Evolutionary conservation across 345 rosid species (phyloP).

Genomic region (Gossypium rotundifolium): DNA sequence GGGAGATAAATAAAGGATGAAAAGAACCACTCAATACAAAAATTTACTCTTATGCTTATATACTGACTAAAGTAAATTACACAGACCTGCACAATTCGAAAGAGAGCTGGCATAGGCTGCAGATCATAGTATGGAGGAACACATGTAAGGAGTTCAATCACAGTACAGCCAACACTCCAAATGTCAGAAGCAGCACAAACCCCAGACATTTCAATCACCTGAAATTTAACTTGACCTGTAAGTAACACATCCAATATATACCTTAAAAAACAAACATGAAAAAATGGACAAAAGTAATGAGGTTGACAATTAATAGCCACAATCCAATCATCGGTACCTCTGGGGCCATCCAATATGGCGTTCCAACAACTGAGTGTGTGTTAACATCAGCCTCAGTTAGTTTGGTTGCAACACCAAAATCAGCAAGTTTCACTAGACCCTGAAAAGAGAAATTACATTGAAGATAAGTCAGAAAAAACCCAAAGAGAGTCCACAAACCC

Average conservation of each 20-base stretch:
- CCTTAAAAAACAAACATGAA: not conserved
- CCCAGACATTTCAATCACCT: slow-evolving; percentile 99
- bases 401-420: slow-evolving; percentile 99
- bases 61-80: not conserved
- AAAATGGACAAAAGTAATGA: slow-evolving; percentile 2
- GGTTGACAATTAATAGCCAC: not conserved
- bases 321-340: slow-evolving; percentile 51
- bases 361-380: slow-evolving; percentile 95
- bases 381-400: slow-evolving; percentile 94
- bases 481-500: not conserved
- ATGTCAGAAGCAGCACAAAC: slow-evolving; percentile 99
- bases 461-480: slow-evolving; percentile 6
- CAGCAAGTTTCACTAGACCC: slow-evolving; percentile 99
- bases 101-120: slow-evolving; percentile 98
- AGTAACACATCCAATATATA: slow-evolving; percentile 4
- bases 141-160: slow-evolving; percentile 92
- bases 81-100: slow-evolving; percentile 94
- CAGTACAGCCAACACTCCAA: slow-evolving; percentile 99
- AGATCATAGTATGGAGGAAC: slow-evolving; percentile 97
- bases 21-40: slow-evolving; percentile 12
- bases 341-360: slow-evolving; percentile 99
- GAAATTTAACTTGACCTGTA: slow-evolving; percentile 25
- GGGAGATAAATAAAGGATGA: not conserved
- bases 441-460: slow-evolving; percentile 27
- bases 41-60: not conserved